Evolutionary conservation across 257 asterid species (phyloP), one percentile per base, ranked within the genome.

Genomic region (Solanum arcanum): DNA sequence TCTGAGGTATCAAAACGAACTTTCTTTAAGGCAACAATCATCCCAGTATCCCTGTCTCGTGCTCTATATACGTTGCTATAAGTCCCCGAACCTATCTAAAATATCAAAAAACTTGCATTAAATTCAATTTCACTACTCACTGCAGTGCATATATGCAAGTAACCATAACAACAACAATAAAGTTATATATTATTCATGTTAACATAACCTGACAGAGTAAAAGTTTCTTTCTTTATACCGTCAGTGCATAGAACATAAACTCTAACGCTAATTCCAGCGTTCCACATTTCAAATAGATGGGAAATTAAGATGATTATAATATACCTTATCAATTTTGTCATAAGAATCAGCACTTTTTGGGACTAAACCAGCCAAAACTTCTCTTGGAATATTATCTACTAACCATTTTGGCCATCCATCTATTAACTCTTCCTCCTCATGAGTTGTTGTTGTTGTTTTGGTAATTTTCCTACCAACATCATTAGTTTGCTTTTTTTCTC

Each of bases 371-470:
- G 86, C 90, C 93, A 96, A 87, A 80, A 91, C 98, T 78, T 92
- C 89, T n/a, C 70, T 86, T 10, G 98, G 94, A 87, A 96, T 90
- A 88, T 94, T 94, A 64, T 94, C 94, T 86, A 89, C 89, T 12
- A 96, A 89, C 98, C 98, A 96, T 87, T 92, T 93, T 14, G 98
- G 98, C 98, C 98, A 96, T 9, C 98, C 98, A 86, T 93, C 93
- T 12, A 94, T 93, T 39, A 94, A 69, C 93, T 92, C 92, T 29
- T 92, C 94, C 15, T 91, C 96, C 27, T 64, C 84, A 23, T 62
- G 69, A 1, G 47, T 12, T 9, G 82, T 77, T 31, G 82, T 77
- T 31, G 83, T 66, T 9, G 84, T 77, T 13, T 31, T 84, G 52
- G 23, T 68, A 7, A 86, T 88, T 14, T 35, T 66, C 39, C 59